Evolutionary conservation across 73 alveolate species (phyloP).

Genomic region (Symbiodinium pilosum): DNA sequence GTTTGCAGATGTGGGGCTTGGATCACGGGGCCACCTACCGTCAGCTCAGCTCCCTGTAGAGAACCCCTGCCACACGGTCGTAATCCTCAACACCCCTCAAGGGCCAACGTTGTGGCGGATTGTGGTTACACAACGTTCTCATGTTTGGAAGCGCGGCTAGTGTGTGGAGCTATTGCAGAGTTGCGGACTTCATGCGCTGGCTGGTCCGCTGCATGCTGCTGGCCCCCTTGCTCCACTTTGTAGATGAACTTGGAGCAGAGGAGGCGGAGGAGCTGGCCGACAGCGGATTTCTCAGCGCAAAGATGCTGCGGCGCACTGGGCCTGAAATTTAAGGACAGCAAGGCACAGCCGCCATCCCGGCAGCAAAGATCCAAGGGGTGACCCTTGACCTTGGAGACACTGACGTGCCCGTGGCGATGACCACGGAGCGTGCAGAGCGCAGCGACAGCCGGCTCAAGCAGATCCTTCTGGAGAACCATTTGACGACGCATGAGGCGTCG

Average conservation of each 20-base stretch:
- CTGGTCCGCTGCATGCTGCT: not conserved
- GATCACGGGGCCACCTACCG: no score
- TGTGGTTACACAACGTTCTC: not conserved
- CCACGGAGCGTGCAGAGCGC: no score
- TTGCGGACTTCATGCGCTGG: not conserved
- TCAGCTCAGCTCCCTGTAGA: not conserved
- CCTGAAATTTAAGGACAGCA: not conserved
- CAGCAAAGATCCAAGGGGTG: not conserved
- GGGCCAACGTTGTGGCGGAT: not conserved
- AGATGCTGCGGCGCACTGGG: not conserved
- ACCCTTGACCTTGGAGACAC: not conserved
- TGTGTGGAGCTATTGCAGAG: not conserved
- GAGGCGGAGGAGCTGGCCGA: not conserved
- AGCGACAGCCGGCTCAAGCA: no score
- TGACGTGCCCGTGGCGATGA: no score
- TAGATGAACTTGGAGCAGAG: not conserved
- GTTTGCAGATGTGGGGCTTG: no score
- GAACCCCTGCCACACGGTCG: not conserved
- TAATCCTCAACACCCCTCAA: not conserved
- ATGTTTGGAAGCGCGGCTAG: not conserved
- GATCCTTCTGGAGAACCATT: no score
- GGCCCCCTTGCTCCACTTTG: not conserved
- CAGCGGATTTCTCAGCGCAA: not conserved
- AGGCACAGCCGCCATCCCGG: constrained; percentile 13
- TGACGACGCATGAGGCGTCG: no score